These are phyloP conservation scores for Amanita polypyramis DNA, from an alignment of 768 basidiomycete genomes.

Conservation along the genomic window DNA sequence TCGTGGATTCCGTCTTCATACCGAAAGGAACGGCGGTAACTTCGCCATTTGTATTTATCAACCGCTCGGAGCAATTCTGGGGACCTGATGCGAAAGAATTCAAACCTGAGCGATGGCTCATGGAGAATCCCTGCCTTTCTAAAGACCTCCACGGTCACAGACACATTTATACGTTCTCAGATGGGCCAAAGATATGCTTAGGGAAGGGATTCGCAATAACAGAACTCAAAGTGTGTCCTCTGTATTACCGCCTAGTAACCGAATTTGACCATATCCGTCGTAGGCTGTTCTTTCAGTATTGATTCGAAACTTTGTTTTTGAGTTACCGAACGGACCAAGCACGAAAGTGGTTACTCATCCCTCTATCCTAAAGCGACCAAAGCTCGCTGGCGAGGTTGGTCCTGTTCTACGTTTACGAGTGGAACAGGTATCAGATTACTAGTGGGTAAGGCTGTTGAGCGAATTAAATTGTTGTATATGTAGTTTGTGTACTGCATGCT, in stretches of 20 bases:
- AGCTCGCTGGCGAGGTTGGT: conserved; percentile 20
- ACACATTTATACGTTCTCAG: conserved; percentile 33
- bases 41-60: conserved; percentile 28
- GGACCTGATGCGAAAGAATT: conserved; percentile 33
- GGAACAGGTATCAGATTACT: background rate
- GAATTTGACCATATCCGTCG: background rate
- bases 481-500: no score
- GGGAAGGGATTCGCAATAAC: conserved; percentile 28
- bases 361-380: conserved; percentile 28
- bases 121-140: conserved; percentile 14
- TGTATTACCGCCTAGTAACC: background rate
- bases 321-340: conserved; percentile 27
- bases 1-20: conserved; percentile 22
- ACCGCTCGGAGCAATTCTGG: conserved; percentile 29
- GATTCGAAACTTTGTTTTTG: conserved; percentile 30
- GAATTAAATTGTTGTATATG: no score
- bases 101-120: conserved; percentile 33
- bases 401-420: background rate
- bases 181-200: conserved; percentile 34
- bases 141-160: conserved; percentile 25
- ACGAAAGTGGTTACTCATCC: conserved; percentile 28
- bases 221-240: background rate
- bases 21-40: conserved; percentile 26
- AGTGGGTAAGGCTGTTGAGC: no score
- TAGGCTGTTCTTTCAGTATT: conserved; percentile 35